phyloP scores from a whole-genome alignment of 345 rosid species.

The Acer yangbiense region DNA sequence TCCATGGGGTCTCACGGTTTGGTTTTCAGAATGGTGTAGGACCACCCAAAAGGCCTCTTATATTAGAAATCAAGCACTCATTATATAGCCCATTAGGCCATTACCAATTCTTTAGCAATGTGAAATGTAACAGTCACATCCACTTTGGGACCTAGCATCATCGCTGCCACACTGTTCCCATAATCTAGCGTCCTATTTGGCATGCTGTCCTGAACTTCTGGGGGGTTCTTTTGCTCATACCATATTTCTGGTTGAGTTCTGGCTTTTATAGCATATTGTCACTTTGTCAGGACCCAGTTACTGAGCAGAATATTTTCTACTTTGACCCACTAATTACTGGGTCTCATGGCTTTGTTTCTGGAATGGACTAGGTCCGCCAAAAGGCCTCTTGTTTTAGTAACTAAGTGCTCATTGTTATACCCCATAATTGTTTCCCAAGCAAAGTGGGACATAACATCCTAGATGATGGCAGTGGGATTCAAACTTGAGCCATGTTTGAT shows the following conservation, averaged over 20 bases:
- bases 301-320: not conserved
- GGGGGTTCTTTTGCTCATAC: not conserved
- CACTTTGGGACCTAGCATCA: not conserved
- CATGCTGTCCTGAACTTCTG: not conserved
- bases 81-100: not conserved
- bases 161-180: not conserved
- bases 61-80: not conserved
- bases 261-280: not conserved
- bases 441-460: not conserved
- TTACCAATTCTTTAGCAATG: not conserved
- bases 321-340: not conserved
- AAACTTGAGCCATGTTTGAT: not conserved
- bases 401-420: not conserved
- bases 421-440: not conserved
- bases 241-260: not conserved
- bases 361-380: not conserved
- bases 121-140: not conserved
- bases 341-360: not conserved
- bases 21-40: not conserved
- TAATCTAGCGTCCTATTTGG: not conserved
- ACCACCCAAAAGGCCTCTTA: not conserved
- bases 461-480: not conserved
- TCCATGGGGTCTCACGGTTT: not conserved
- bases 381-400: not conserved
- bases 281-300: not conserved